Evolutionary conservation across 192 early-diverging fungal species (phyloP).

Genomic region (Coemansia sp.): DNA sequence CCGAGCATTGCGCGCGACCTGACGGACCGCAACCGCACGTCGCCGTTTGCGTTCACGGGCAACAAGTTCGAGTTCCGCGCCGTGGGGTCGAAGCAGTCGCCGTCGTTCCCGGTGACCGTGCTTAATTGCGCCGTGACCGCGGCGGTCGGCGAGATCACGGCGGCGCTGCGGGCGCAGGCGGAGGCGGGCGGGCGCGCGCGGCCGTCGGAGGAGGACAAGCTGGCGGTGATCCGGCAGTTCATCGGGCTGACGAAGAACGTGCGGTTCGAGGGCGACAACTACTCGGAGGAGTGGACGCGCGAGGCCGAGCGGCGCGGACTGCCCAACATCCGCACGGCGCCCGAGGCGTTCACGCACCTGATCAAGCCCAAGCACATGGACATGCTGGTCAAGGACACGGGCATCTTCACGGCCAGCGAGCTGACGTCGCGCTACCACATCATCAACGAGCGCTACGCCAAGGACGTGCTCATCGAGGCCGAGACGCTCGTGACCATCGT

Average conservation of each 20-base stretch:
- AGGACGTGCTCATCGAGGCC: constrained; percentile 92
- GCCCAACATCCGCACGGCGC: constrained; percentile 89
- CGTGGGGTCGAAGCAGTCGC: constrained; percentile 96
- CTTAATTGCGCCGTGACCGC: constrained; percentile 89
- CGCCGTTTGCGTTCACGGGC: constrained; percentile 98
- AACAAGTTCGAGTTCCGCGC: constrained; percentile 99
- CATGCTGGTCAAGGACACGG: constrained; percentile 71
- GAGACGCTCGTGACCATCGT: constrained; percentile 82
- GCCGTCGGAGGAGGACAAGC: constrained; percentile 81
- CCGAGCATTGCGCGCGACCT: constrained; percentile 91
- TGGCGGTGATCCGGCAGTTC: constrained; percentile 81
- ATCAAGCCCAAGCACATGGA: constrained; percentile 62
- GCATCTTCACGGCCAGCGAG: constrained; percentile 84
- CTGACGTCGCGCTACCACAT: constrained; percentile 92
- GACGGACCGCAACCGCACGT: constrained; percentile 99
- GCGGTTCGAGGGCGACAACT: constrained; percentile 97
- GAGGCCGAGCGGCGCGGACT: constrained; percentile 94
- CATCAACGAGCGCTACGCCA: constrained; percentile 94
- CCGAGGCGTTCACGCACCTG: constrained; percentile 85
- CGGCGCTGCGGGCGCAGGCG: constrained; percentile 72
- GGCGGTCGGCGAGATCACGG: constrained; percentile 69
- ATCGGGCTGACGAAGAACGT: constrained; percentile 64
- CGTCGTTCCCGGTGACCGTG: constrained; percentile 91
- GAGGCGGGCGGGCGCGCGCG: constrained; percentile 72
- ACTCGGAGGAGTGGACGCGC: constrained; percentile 87